Conservation (phyloP, 2,329 filamentous ascomycete species). For the Diplodia corticola region DNA sequence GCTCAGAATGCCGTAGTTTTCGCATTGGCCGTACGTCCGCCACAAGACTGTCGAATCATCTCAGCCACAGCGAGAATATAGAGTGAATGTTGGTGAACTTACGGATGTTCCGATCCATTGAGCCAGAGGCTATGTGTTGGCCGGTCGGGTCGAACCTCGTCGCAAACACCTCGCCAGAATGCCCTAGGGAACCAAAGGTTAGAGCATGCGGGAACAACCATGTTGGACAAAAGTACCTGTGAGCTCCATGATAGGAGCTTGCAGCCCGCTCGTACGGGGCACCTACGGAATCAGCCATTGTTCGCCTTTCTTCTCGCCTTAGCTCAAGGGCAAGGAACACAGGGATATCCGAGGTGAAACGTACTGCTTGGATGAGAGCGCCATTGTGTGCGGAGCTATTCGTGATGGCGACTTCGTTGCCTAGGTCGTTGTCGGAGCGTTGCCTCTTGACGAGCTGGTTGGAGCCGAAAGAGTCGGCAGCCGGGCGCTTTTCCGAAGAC, state of each 20-base stretch:
- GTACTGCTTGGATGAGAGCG: constrained; percentile 66
- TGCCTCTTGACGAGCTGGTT: constrained; percentile 87
- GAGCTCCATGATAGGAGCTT: constrained; percentile 92
- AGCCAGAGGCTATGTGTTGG: constrained; percentile 86
- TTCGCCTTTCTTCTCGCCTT: constrained; percentile 25
- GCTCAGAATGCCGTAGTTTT: constrained; percentile 86
- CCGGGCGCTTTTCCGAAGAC: constrained; percentile 89
- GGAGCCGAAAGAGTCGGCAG: constrained; percentile 77
- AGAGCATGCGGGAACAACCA: not conserved
- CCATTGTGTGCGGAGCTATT: constrained; percentile 60
- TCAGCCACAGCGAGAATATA: constrained; percentile 26
- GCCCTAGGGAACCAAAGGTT: constrained; percentile 47
- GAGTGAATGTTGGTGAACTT: constrained; percentile 39
- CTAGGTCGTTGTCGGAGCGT: constrained; percentile 64
- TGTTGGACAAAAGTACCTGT: constrained; percentile 57
- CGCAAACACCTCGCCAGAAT: constrained; percentile 82
- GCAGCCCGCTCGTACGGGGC: constrained; percentile 76
- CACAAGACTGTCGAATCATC: constrained; percentile 68
- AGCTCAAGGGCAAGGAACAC: constrained; percentile 27
- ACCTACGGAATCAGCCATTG: constrained; percentile 55
- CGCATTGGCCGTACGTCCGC: constrained; percentile 88
- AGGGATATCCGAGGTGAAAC: constrained; percentile 34
- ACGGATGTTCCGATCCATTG: constrained; percentile 92
- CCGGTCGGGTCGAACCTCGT: constrained; percentile 88
- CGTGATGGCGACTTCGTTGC: constrained; percentile 55